Conservation (phyloP, 345 rosid genomes). For the Populus deltoides region DNA sequence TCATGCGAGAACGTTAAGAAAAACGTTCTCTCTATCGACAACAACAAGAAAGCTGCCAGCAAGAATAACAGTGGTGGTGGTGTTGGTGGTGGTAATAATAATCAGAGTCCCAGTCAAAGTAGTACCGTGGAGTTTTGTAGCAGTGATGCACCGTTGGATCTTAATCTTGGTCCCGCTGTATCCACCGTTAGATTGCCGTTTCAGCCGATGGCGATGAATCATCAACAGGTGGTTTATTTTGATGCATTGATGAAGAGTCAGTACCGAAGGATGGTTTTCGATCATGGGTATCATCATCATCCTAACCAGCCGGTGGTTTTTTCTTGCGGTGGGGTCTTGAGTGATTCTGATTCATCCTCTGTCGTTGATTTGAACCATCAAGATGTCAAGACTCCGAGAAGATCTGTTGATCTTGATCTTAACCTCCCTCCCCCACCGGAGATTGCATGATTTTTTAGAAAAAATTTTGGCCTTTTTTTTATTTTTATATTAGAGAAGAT, state of each 20-base stretch:
- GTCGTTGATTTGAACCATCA: conserved; percentile 36
- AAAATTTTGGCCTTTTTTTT: background rate
- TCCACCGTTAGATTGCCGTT: conserved; percentile 15
- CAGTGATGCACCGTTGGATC: conserved; percentile 40
- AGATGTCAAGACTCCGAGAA: conserved; percentile 19
- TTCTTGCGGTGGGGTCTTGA: conserved; percentile 27
- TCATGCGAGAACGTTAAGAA: conserved; percentile 12
- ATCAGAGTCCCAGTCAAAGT: conserved; percentile 56
- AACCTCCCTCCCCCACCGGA: conserved; percentile 58
- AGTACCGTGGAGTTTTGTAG: conserved; percentile 65
- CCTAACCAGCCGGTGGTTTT: background rate
- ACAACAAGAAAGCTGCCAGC: background rate
- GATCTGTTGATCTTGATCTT: conserved; percentile 59
- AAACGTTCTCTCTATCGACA: background rate
- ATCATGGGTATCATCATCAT: conserved; percentile 13
- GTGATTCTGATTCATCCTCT: conserved; percentile 67
- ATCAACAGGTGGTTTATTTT: conserved; percentile 28
- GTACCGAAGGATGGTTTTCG: conserved; percentile 30
- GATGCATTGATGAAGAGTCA: conserved; percentile 36
- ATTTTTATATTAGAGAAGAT: background rate
- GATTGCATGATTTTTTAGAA: conserved; percentile 25
- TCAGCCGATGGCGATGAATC: conserved; percentile 6
- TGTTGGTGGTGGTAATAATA: conserved; percentile 5
- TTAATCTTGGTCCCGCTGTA: conserved; percentile 33
- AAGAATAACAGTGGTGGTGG: background rate